These are phyloP conservation scores for Blastobotrys americana DNA, from an alignment of 805 yeast genomes.

Conservation along the genomic window DNA sequence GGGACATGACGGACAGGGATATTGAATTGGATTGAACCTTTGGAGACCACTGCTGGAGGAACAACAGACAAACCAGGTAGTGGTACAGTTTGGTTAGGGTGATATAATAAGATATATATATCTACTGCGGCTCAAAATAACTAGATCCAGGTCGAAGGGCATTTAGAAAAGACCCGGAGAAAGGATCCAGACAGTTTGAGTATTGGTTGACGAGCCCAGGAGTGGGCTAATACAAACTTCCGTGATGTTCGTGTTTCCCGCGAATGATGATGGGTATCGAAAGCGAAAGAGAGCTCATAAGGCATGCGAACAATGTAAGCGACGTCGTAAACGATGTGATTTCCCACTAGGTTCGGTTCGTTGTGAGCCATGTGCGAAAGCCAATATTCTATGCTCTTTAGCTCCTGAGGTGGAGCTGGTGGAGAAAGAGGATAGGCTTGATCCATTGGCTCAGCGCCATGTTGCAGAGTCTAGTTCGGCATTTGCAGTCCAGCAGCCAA, in stretches of 20 bases:
- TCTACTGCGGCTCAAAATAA: too few relatives aligned
- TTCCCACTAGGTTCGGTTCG: constrained; percentile 24
- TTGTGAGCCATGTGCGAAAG: constrained; percentile 31
- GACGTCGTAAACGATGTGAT: constrained; percentile 32
- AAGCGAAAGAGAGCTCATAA: constrained; percentile 37
- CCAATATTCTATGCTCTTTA: constrained; percentile 27
- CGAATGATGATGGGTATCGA: constrained; percentile 36
- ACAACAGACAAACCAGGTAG: too few relatives aligned
- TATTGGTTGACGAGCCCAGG: too few relatives aligned
- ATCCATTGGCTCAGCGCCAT: constrained; percentile 13
- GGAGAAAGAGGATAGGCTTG: constrained; percentile 17
- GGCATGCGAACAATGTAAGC: constrained; percentile 37
- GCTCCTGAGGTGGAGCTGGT: constrained; percentile 21
- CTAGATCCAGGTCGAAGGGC: too few relatives aligned
- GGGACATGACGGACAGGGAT: too few relatives aligned
- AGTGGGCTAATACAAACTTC: too few relatives aligned
- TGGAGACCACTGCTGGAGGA: too few relatives aligned
- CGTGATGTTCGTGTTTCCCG: constrained; percentile 40
- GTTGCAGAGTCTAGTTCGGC: not conserved
- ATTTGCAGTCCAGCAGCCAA: not conserved
- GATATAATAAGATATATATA: too few relatives aligned
- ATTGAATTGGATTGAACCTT: too few relatives aligned
- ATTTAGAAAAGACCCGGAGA: too few relatives aligned
- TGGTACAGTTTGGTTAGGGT: too few relatives aligned
- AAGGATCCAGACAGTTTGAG: too few relatives aligned